phyloP scores from a whole-genome alignment of 208 protist species.

The Blechomonas ayalai region DNA sequence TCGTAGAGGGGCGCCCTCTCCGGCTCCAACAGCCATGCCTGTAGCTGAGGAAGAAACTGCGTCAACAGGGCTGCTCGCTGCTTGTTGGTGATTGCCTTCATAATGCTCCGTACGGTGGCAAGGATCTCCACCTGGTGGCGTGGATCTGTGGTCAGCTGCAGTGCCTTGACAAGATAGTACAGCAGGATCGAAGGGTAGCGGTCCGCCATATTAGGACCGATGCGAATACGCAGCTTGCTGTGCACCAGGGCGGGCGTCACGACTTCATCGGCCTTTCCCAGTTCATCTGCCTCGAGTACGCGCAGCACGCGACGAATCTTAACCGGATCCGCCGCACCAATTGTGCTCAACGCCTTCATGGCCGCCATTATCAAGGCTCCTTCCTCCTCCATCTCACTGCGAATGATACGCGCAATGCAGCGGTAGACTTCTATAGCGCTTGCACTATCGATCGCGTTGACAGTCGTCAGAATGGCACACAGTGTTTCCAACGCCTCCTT shows the following conservation, averaged over 20 bases:
- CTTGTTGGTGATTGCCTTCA: constrained; percentile 61
- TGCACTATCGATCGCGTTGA: constrained; percentile 40
- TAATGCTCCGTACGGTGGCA: constrained; percentile 42
- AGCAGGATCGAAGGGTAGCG: constrained; percentile 74
- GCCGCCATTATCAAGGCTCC: constrained; percentile 55
- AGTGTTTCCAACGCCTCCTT: constrained; percentile 67
- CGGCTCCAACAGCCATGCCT: constrained; percentile 64
- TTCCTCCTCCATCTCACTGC: constrained; percentile 68
- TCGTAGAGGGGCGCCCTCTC: constrained; percentile 71
- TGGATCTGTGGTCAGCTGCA: constrained; percentile 74
- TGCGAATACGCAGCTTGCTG: constrained; percentile 66
- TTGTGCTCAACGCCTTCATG: constrained; percentile 64
- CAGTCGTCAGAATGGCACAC: constrained; percentile 62
- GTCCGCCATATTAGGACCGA: constrained; percentile 59
- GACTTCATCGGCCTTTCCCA: constrained; percentile 76
- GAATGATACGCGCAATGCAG: constrained; percentile 68
- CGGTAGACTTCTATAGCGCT: constrained; percentile 59
- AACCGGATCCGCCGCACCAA: constrained; percentile 78
- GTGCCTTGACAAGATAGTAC: constrained; percentile 76
- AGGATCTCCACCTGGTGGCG: constrained; percentile 70
- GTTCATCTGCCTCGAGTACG: constrained; percentile 64
- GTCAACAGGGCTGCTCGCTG: constrained; percentile 65
- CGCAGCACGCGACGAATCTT: constrained; percentile 62
- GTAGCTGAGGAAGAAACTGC: constrained; percentile 76
- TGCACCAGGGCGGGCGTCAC: constrained; percentile 70